These are phyloP conservation scores for Salix suchowensis DNA, from an alignment of 345 rosid genomes.

Conservation along the genomic window DNA sequence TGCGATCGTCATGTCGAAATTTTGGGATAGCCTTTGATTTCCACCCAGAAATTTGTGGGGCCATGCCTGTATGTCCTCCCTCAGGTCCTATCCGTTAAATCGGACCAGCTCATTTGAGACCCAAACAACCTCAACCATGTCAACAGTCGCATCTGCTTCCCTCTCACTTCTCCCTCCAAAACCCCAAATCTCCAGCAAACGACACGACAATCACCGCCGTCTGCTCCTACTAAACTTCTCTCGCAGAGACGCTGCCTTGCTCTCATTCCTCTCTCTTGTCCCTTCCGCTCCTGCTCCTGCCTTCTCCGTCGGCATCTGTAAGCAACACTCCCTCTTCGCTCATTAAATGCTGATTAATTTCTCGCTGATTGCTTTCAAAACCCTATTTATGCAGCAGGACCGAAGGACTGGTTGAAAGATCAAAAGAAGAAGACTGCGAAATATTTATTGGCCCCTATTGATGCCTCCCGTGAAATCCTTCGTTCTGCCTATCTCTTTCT, in stretches of 20 bases:
- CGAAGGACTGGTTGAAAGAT: constrained; percentile 96
- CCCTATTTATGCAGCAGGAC: constrained; percentile 72
- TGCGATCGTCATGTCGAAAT: neutral
- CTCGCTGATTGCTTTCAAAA: neutral
- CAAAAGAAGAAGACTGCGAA: constrained; percentile 81
- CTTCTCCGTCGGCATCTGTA: constrained; percentile 80
- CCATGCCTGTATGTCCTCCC: neutral
- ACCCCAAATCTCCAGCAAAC: constrained; percentile 15
- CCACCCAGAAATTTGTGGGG: neutral
- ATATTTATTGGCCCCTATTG: constrained; percentile 81
- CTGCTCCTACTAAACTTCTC: constrained; percentile 20
- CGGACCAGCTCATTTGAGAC: neutral
- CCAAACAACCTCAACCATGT: constrained; percentile 10
- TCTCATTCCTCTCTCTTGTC: constrained; percentile 44
- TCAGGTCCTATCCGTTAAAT: neutral
- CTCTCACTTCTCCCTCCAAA: constrained; percentile 29
- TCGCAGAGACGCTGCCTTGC: constrained; percentile 49
- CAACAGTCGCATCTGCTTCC: constrained; percentile 22
- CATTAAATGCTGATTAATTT: too few relatives aligned
- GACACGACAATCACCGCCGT: neutral
- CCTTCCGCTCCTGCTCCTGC: constrained; percentile 52
- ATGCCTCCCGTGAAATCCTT: constrained; percentile 79
- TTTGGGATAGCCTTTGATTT: neutral
- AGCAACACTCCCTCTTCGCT: neutral
- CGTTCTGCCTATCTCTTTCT: constrained; percentile 64